These are phyloP conservation scores for Trematosphaeria pertusa DNA, from an alignment of 2,329 filamentous ascomycete genomes.

Conservation along the genomic window DNA sequence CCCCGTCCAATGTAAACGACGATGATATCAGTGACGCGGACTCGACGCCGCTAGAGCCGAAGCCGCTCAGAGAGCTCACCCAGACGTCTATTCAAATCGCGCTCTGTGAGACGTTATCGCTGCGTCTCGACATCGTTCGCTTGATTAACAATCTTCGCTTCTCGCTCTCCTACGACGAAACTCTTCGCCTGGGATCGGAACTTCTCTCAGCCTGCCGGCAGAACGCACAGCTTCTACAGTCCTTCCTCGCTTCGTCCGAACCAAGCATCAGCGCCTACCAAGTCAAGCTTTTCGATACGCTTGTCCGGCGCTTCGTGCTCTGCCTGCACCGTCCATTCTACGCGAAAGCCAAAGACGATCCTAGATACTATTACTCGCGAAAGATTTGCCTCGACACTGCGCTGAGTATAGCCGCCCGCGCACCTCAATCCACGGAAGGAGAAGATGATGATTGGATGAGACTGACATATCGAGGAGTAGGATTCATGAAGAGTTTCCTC, in stretches of 20 bases:
- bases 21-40: constrained; percentile 44
- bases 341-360: constrained; percentile 51
- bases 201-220: constrained; percentile 32
- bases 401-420: constrained; percentile 20
- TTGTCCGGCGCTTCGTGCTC: constrained; percentile 63
- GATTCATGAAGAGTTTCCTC: constrained; percentile 33
- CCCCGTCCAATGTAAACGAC: constrained; percentile 51
- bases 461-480: constrained; percentile 25
- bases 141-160: constrained; percentile 42
- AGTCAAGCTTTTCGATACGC: constrained; percentile 60
- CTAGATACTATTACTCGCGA: constrained; percentile 58
- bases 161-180: constrained; percentile 37
- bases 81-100: constrained; percentile 47
- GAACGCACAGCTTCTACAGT: constrained; percentile 22
- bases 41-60: constrained; percentile 24
- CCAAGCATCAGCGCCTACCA: constrained; percentile 43
- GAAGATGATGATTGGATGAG: constrained; percentile 32
- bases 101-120: constrained; percentile 43
- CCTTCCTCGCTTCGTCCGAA: constrained; percentile 10
- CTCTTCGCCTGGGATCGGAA: constrained; percentile 33
- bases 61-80: constrained; percentile 37
- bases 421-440: constrained; percentile 3
- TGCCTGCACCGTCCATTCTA: constrained; percentile 61
- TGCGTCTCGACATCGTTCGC: constrained; percentile 45
- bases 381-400: constrained; percentile 55